A percentile compares a stretch with the other conserved stretches of the same genome.
These are phyloP conservation scores for Podosphaera xanthii DNA, from an alignment of 2,329 filamentous ascomycete genomes.

Conservation along the genomic window DNA sequence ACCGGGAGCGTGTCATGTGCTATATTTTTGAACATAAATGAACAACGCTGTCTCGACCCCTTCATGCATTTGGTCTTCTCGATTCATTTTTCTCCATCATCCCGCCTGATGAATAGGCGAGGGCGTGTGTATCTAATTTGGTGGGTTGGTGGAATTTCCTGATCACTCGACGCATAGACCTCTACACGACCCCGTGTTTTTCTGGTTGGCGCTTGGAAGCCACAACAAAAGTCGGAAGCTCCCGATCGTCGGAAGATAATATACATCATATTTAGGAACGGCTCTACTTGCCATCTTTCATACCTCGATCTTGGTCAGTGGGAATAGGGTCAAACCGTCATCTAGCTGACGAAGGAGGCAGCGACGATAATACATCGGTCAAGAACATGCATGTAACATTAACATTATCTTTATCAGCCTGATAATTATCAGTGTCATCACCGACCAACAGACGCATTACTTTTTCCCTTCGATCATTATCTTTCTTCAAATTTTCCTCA, in stretches of 20 bases:
- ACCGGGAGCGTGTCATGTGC: neutral
- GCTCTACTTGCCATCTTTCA: neutral
- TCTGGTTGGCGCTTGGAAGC: neutral
- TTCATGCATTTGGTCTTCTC: neutral
- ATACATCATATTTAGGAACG: neutral
- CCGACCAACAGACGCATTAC: neutral
- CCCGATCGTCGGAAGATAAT: neutral
- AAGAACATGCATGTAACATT: neutral
- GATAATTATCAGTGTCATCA: neutral
- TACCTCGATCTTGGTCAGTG: neutral
- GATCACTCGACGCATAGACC: neutral
- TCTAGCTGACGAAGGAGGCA: neutral
- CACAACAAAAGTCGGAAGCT: neutral
- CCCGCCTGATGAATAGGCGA: neutral
- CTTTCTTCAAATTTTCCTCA: neutral
- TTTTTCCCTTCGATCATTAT: neutral
- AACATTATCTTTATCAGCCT: neutral
- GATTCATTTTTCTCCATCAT: neutral
- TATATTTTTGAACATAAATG: neutral
- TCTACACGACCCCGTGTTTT: neutral
- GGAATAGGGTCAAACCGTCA: neutral
- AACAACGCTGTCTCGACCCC: neutral
- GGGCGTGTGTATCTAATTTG: too few relatives aligned
- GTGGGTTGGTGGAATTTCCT: too few relatives aligned
- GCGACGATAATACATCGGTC: neutral